Evolutionary conservation across 148 eudicot species (phyloP).

Genomic region (Persicaria maculosa): DNA sequence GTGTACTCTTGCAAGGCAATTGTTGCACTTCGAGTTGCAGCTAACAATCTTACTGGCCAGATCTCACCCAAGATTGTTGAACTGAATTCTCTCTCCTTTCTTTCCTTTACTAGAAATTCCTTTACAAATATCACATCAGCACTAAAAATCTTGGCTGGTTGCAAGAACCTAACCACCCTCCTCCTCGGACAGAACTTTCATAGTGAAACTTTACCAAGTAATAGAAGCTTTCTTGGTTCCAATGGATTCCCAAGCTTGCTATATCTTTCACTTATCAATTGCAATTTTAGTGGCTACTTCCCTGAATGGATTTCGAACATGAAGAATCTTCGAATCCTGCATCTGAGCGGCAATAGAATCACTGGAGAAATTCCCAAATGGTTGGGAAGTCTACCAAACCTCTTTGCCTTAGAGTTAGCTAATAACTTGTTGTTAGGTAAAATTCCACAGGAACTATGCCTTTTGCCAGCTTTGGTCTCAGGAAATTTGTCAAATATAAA

Average conservation of each 20-base stretch:
- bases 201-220: slow-evolving; percentile 46
- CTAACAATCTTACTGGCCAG: slow-evolving; percentile 46
- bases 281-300: slow-evolving; percentile 46
- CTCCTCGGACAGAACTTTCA: slow-evolving; percentile 50
- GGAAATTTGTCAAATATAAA: slow-evolving; percentile 28
- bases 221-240: slow-evolving; percentile 23
- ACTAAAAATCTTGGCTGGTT: slow-evolving; percentile 35
- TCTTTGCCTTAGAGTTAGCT: slow-evolving; percentile 68
- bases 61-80: slow-evolving; percentile 35
- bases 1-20: background rate
- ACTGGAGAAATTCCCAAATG: slow-evolving; percentile 62
- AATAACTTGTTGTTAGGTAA: slow-evolving; percentile 39
- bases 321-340: slow-evolving; percentile 49
- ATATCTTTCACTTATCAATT: slow-evolving; percentile 63
- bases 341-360: slow-evolving; percentile 48
- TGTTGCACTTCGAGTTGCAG: slow-evolving; percentile 59
- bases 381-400: slow-evolving; percentile 48
- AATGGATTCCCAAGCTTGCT: slow-evolving; percentile 46
- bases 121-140: slow-evolving; percentile 54
- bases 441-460: slow-evolving; percentile 39
- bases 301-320: slow-evolving; percentile 61
- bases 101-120: slow-evolving; percentile 21
- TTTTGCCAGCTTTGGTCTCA: slow-evolving; percentile 36
- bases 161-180: slow-evolving; percentile 54
- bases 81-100: slow-evolving; percentile 56